A percentile compares a stretch with the other conserved stretches of the same genome.
Conservation (phyloP, 768 basidiomycete genomes). For the Calocybe indica region DNA sequence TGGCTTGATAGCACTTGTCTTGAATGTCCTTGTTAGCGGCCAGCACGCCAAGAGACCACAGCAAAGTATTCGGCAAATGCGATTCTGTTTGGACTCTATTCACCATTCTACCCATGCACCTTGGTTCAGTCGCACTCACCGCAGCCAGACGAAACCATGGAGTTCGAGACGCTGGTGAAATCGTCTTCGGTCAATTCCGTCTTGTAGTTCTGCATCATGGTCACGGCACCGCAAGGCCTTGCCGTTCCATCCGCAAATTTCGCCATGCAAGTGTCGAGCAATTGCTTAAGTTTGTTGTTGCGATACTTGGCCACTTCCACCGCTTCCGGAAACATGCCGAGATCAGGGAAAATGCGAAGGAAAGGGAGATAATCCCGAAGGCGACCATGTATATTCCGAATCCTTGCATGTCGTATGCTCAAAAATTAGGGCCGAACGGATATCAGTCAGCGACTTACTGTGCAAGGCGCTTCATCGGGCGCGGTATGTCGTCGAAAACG, state of each 20-base stretch:
- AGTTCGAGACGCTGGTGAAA: conserved; percentile 11
- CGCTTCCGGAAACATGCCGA: conserved; percentile 8
- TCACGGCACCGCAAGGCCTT: conserved; percentile 6
- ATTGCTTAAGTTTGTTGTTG: conserved; percentile 3
- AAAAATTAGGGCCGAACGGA: not conserved
- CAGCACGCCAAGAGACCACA: conserved; percentile 10
- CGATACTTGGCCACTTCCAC: conserved; percentile 9
- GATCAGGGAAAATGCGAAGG: conserved; percentile 7
- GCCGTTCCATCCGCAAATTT: conserved; percentile 7
- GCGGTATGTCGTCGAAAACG: conserved; percentile 9
- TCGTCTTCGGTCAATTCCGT: conserved; percentile 10
- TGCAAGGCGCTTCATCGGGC: conserved; percentile 13
- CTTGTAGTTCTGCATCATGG: conserved; percentile 7
- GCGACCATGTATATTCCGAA: conserved; percentile 11
- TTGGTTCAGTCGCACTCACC: not conserved
- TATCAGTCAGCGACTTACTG: conserved; percentile 5
- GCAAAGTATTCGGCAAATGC: conserved; percentile 11
- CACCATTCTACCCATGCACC: not conserved
- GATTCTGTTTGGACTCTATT: conserved; percentile 3
- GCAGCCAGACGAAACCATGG: conserved; percentile 12
- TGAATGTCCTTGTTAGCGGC: conserved; percentile 8
- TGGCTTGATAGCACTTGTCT: conserved; percentile 8
- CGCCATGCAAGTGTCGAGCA: conserved; percentile 5
- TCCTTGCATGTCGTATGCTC: not conserved
- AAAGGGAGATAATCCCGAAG: conserved; percentile 12